Evolutionary conservation across 179 eudicot genomes (phyloP).

Genomic region (Silene noctiflora): DNA sequence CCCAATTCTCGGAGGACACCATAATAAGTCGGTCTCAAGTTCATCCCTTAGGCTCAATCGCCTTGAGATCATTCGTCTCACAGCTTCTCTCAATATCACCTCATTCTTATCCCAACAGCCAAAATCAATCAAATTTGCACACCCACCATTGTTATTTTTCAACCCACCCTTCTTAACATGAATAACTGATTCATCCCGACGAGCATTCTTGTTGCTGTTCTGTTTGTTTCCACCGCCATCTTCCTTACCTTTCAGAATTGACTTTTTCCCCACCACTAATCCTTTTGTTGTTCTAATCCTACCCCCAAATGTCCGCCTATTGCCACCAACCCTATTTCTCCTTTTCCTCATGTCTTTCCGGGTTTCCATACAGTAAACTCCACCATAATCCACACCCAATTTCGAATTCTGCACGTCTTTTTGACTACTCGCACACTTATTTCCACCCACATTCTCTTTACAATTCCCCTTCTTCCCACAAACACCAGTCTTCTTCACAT

Average conservation of each 20-base stretch:
- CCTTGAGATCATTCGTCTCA: constrained; percentile 9
- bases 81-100: neutral
- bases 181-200: neutral
- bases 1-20: constrained; percentile 12
- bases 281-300: neutral
- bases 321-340: neutral
- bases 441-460: neutral
- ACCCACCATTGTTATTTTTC: neutral
- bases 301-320: neutral
- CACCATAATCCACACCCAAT: neutral
- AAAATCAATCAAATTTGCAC: neutral
- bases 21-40: neutral
- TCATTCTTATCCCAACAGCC: neutral
- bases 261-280: neutral
- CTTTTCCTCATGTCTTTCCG: neutral
- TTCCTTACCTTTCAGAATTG: neutral
- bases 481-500: neutral
- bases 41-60: neutral
- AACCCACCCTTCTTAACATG: neutral
- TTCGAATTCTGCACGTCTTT: neutral
- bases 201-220: neutral
- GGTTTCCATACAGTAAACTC: neutral
- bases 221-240: neutral
- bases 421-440: neutral
- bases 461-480: neutral